These are phyloP conservation scores for Scheffersomyces segobiensis DNA, from an alignment of 1,139 yeast genomes.

Conservation along the genomic window DNA sequence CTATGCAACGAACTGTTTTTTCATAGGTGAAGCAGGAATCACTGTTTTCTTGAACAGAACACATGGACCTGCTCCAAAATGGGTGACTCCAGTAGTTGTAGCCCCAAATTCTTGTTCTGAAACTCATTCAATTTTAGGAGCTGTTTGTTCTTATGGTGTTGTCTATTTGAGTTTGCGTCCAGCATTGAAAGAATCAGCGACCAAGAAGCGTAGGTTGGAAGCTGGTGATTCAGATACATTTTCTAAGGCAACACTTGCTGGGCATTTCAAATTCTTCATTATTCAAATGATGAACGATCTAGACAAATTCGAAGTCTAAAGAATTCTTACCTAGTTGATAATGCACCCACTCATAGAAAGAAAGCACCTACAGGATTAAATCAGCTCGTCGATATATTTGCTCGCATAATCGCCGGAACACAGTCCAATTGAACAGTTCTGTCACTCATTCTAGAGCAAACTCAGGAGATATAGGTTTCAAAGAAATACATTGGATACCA, in stretches of 20 bases:
- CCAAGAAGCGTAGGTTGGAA: neutral
- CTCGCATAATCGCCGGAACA: too few relatives aligned
- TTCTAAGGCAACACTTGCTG: conserved; percentile 2
- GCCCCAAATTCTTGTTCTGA: too few relatives aligned
- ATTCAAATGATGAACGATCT: too few relatives aligned
- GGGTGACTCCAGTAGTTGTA: conserved; percentile 2
- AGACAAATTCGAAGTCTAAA: too few relatives aligned
- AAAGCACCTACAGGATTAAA: too few relatives aligned
- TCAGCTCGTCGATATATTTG: too few relatives aligned
- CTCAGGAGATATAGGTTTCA: too few relatives aligned
- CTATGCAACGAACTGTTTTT: conserved; percentile 1
- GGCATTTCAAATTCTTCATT: neutral
- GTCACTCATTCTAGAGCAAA: too few relatives aligned
- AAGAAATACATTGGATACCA: too few relatives aligned
- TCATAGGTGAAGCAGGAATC: conserved; percentile 4
- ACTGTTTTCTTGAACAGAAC: conserved; percentile 2
- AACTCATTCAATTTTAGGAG: neutral
- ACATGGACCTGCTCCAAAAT: conserved; percentile 2
- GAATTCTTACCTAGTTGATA: too few relatives aligned
- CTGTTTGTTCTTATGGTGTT: conserved; percentile 1
- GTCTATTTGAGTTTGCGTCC: conserved; percentile 4
- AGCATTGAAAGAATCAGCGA: neutral
- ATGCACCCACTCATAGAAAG: too few relatives aligned
- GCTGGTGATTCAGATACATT: neutral
- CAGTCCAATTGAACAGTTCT: too few relatives aligned